Evolutionary conservation across 495 filamentous ascomycete species (phyloP), one percentile per base, ranked within the genome.

Genomic region (Penicillium maclennaniae): DNA sequence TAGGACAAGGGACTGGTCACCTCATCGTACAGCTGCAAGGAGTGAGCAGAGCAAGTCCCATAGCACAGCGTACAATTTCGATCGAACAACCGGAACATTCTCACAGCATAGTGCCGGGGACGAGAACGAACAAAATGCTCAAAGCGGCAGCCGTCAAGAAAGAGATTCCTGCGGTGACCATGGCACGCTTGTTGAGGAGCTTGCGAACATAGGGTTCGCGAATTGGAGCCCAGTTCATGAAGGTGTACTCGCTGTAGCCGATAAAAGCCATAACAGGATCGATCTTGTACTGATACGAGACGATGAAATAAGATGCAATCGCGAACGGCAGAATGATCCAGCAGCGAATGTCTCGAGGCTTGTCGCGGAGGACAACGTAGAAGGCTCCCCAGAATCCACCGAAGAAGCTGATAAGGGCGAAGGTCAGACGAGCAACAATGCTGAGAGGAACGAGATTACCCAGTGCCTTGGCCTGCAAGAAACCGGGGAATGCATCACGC

Each of bases 241-340:
- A 91, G 0, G 91, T 96, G 71, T 96, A 96, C 71, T 98, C 93
- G 73, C 91, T 97, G 62, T 83, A 84, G 27, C 92, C 92, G 17
- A 87, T 56, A n/a, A 97, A 79, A 3, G 89, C 93, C 69, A 97
- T 84, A 56, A 95, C 74, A 0, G 95, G 95, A 63, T 98, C 93
- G 36, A 98, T 80, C 47, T 86, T 86, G 73, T 97, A 98, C 69
- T 97, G 92, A 60, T 97, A 92, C 4, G 89, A 89, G 51, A 86
- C 80, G 25, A 97, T 83, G 61, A 83, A 84, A 68, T 98, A 97
- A 15, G 95, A 80, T 8, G 91, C 92, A 34, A 97, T 70, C 1
- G 87, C 87, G 69, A 97, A 97, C 6, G 93, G 93, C n/a, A 97
- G 77, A 60, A 97, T 90, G 31, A 96, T 89, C 89, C 89, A 97